Conservation (phyloP, 2,329 filamentous ascomycete genomes). For the Sordariomycetes sp. region DNA sequence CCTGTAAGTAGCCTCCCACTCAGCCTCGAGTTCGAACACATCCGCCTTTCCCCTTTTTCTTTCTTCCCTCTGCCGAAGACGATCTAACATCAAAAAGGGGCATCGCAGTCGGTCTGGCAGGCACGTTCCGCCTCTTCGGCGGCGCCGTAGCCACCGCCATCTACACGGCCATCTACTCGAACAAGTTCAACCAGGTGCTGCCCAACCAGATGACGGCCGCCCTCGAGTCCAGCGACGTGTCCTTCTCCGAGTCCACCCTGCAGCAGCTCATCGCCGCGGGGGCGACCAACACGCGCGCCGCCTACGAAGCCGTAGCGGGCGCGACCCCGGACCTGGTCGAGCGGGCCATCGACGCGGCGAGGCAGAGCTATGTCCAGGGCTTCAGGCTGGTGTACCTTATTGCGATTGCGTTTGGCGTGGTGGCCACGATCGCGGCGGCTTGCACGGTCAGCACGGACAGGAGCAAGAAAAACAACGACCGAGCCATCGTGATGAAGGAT, state of each 20-base stretch:
- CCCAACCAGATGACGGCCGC: conserved; percentile 12
- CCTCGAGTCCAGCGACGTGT: conserved; percentile 9
- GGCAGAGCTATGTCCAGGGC: conserved; percentile 20
- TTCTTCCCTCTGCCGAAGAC: no score
- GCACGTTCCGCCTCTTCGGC: conserved; percentile 24
- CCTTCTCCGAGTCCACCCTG: conserved; percentile 9
- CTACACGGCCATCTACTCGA: conserved; percentile 23
- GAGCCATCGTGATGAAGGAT: conserved; percentile 15
- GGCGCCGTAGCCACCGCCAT: conserved; percentile 27
- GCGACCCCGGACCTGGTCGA: conserved; percentile 15
- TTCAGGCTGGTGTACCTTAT: conserved; percentile 23
- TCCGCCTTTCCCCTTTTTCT: no score
- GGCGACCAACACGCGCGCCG: conserved; percentile 18
- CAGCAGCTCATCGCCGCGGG: conserved; percentile 16
- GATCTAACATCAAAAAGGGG: no score
- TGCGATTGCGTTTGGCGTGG: conserved; percentile 22
- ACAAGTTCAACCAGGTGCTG: conserved; percentile 15
- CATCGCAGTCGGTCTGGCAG: conserved; percentile 24
- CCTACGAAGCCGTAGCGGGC: conserved; percentile 18
- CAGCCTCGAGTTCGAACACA: no score
- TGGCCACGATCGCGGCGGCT: conserved; percentile 18
- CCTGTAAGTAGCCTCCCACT: no score
- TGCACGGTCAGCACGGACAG: conserved; percentile 19
- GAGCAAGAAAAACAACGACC: conserved; percentile 17
- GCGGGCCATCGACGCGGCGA: conserved; percentile 16